Percentiles rank a stretch among this genome's conserved stretches.
phyloP scores from a whole-genome alignment of 2,329 filamentous ascomycete species.

The Fusarium sp. region DNA sequence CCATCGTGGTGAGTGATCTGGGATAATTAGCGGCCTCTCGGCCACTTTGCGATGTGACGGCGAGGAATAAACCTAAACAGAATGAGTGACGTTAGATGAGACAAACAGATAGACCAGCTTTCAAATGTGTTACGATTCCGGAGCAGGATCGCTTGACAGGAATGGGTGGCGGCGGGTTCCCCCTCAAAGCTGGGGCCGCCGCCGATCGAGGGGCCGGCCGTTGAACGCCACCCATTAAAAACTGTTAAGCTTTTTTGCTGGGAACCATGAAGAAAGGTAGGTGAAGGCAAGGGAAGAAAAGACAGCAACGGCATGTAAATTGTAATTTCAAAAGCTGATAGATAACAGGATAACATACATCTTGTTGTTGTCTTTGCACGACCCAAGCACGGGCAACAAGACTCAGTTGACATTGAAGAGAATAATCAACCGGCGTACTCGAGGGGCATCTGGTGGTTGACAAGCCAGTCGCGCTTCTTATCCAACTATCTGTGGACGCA shows the following conservation, averaged over 20 bases:
- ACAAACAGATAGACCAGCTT: conserved; percentile 23
- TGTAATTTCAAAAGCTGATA: conserved; percentile 1
- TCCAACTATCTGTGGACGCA: conserved; percentile 58
- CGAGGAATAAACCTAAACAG: conserved; percentile 31
- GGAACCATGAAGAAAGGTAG: conserved; percentile 3
- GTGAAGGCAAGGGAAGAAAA: not conserved
- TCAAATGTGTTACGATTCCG: conserved; percentile 34
- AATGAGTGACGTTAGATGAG: conserved; percentile 42
- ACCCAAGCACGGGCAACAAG: conserved; percentile 54
- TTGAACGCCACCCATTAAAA: conserved; percentile 42
- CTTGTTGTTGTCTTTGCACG: conserved; percentile 37
- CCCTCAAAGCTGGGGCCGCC: conserved; percentile 42
- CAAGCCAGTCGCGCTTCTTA: conserved; percentile 56
- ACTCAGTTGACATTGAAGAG: conserved; percentile 46
- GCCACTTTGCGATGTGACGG: conserved; percentile 34
- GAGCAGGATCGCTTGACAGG: conserved; percentile 28
- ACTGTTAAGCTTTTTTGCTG: conserved; percentile 33
- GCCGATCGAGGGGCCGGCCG: conserved; percentile 42
- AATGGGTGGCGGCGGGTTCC: conserved; percentile 44
- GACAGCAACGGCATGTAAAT: conserved; percentile 9
- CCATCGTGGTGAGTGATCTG: conserved; percentile 53
- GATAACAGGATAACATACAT: conserved; percentile 35
- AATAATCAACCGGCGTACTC: conserved; percentile 47
- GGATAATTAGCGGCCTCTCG: conserved; percentile 41
- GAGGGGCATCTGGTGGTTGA: conserved; percentile 51